Evolutionary conservation across 306 rosid genomes (phyloP), one percentile per base, ranked within the genome.

Genomic region (Erythrophleum fordii): DNA sequence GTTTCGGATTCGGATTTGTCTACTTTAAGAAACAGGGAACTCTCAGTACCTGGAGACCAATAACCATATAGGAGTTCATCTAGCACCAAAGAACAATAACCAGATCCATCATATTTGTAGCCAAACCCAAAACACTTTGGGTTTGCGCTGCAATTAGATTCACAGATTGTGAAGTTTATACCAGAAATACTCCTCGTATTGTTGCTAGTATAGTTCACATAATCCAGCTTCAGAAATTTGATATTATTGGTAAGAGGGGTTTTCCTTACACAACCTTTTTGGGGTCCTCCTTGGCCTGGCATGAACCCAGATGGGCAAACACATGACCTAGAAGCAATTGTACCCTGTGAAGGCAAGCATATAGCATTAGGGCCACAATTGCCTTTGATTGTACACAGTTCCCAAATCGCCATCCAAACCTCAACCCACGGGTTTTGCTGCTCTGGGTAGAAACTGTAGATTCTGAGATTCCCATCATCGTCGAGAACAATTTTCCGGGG

Each of bases 41-140:
- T 34, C 64, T 93, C 91, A 0, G 89, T 75, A 2, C 88, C 97
- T 0, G 98, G 97, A 14, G 97, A 90, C 99, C 99, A 95, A 26
- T 76, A 86, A 37, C 98, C 99, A 82, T 87, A 87, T 0, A 56
- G 41, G 34, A 95, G 83, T 42, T 35, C 1, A 16, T 48, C 90
- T 0, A 31, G 29, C 8, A 86, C 68, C 68, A 82, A 52, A 31
- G 49, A 53, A 59, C 99, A 95, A 51, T 12, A 76, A 2, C 89
- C 87, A 10, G 58, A 14, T 26, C 97, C 97, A 31, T 88, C 93
- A 31, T 83, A 95, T 17, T 78, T 86, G 93, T 86, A 91, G 11
- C 90, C 85, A 64, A 85, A 95, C 0, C 94, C 97, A 8, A 82
- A 84, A 41, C 99, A 95, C 0, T 41, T 64, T 0, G 41, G 0